Base-by-base conservation (phyloP, 2,329 filamentous ascomycete species). In the Capronia americana region DNA sequence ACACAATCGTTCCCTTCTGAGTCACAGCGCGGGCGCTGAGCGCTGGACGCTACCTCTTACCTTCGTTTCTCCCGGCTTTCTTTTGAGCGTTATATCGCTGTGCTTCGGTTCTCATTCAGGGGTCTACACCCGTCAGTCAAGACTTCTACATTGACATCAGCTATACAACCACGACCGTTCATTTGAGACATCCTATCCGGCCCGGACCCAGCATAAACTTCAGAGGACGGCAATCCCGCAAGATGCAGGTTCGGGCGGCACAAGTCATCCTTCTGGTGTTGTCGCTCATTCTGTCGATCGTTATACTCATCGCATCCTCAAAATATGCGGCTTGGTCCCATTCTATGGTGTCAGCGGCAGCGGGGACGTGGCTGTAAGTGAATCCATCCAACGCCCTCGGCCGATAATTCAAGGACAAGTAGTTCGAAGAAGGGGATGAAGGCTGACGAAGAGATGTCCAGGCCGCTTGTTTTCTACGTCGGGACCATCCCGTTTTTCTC, bases 241-340 rank as follows among this genome's bases (percentile, higher is more conserved):
- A 46, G 32, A 71, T 71, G 69, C 65, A 67, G 4, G 55, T 61
- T 28, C 63, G 68, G 57, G 61, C 58, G 5, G 64, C 57, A 4
- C 69, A 71, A 55, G 66, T 69, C 7, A 34, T 71, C 38, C 34
- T 69, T 17, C 67, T 71, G 26, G 28, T 71, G 23, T 24, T 65
- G 8, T 66, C 63, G 20, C 48, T 71, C 17, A 46, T 66, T 14
- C 30, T 68, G 34, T 62, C 69, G 6, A 54, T 71, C 32, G 61
- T 71, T 24, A 57, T 71, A 26, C 63, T 70, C 32, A 66, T 71
- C 6, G 65, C 67, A n/a, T 65, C 69, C n/a, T 65, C 63, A 11
- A 69, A 69, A 50, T 71, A 71, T 69, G 69, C 63, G 24, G 63
- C 63, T 12, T 71, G 69, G 69, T 60, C 67, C 17, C 60, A 67